phyloP scores from a whole-genome alignment of 106 monocot species.

The Amphibolis antarctica region DNA sequence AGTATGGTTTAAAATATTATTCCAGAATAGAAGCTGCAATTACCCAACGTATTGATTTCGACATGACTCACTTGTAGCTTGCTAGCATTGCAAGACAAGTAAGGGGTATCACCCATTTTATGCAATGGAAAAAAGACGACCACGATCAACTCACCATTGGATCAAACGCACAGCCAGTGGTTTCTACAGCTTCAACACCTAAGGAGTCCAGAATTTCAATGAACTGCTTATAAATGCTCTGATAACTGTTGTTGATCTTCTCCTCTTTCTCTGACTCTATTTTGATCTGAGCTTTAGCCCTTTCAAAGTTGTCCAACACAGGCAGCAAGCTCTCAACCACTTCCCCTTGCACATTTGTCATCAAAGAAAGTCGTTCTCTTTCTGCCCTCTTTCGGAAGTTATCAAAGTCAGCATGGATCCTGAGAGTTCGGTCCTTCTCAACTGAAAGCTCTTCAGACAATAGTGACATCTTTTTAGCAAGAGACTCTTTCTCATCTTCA shows the following conservation, averaged over 20 bases:
- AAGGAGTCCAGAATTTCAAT: constrained; percentile 49
- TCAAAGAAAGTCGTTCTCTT: constrained; percentile 50
- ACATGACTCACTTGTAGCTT: no score
- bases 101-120: no score
- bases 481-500: constrained; percentile 64
- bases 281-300: constrained; percentile 82
- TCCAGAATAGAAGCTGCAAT: no score
- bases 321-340: constrained; percentile 72
- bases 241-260: constrained; percentile 79
- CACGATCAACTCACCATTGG: constrained; percentile 67
- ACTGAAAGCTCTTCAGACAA: constrained; percentile 35
- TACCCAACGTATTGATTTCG: no score
- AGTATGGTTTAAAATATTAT: no score
- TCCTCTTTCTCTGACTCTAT: constrained; percentile 67
- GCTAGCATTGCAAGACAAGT: no score
- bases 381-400: constrained; percentile 81
- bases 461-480: constrained; percentile 28
- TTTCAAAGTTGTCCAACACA: constrained; percentile 87
- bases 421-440: constrained; percentile 52
- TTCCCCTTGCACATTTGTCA: constrained; percentile 72
- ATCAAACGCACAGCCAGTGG: constrained; percentile 66
- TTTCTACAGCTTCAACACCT: constrained; percentile 68
- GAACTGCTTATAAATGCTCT: constrained; percentile 89
- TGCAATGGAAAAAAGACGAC: no score
- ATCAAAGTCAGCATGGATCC: constrained; percentile 88